phyloP scores from a whole-genome alignment of 768 basidiomycete species.

The Mrakia frigida region DNA sequence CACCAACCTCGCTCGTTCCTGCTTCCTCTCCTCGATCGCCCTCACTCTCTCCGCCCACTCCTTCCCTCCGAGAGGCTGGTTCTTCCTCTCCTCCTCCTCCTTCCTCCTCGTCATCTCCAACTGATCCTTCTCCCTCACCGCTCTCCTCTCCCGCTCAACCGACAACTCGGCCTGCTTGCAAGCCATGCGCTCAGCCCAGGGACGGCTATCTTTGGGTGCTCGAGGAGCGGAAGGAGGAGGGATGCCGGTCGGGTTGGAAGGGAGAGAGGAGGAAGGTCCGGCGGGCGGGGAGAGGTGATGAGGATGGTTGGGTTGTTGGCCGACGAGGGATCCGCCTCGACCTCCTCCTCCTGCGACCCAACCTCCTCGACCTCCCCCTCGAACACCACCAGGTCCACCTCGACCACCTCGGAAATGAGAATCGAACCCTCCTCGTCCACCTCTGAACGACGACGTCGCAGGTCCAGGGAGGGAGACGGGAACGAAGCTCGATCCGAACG shows the following conservation, averaged over 20 bases:
- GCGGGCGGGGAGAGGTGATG: not conserved
- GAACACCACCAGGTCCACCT: not conserved
- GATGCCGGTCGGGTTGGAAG: not conserved
- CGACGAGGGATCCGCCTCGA: not conserved
- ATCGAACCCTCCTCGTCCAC: conserved; percentile 3
- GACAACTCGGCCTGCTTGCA: not conserved
- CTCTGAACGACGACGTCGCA: not conserved
- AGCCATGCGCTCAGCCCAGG: conserved; percentile 15
- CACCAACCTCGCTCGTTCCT: not conserved
- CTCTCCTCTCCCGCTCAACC: not conserved
- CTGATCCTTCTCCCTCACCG: conserved; percentile 12
- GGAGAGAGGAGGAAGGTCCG: not conserved
- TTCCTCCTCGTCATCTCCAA: conserved; percentile 14
- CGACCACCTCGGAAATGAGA: conserved; percentile 8
- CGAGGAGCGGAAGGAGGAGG: not conserved
- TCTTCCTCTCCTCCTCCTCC: conserved; percentile 18
- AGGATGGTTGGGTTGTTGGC: too few species aligned
- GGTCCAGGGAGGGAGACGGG: not conserved
- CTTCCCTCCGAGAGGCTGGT: conserved; percentile 20
- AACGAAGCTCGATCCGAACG: conserved; percentile 10
- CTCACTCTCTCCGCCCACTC: conserved; percentile 25
- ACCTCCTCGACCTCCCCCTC: conserved; percentile 4
- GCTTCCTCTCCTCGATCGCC: conserved; percentile 16
- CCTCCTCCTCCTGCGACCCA: not conserved
- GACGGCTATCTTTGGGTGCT: not conserved